A percentile compares a stretch with the other conserved stretches of the same genome.
Evolutionary conservation across 1,139 yeast species (phyloP).

Genomic region (Geotrichum histeridarum): DNA sequence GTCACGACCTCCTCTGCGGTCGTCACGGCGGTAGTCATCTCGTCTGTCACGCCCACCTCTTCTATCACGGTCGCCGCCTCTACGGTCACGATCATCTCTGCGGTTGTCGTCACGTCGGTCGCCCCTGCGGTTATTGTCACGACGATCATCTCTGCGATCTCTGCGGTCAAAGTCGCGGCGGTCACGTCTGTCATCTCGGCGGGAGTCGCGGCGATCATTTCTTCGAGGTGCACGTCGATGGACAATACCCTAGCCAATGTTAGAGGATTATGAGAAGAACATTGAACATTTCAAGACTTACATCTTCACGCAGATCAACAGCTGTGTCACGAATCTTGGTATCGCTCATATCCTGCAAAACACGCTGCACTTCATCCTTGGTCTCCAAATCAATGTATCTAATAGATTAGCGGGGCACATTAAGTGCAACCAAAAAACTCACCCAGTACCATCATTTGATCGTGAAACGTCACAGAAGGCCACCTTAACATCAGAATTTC

Average conservation of each 20-base stretch:
- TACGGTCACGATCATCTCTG: constrained; percentile 21
- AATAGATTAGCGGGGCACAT: neutral
- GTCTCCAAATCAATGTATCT: constrained; percentile 30
- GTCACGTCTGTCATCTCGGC: constrained; percentile 64
- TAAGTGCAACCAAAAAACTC: neutral
- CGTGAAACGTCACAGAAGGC: constrained; percentile 36
- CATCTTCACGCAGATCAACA: constrained; percentile 27
- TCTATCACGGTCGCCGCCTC: constrained; percentile 16
- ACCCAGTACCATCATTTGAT: constrained; percentile 34
- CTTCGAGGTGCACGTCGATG: constrained; percentile 45
- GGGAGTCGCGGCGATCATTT: constrained; percentile 12
- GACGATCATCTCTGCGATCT: constrained; percentile 24
- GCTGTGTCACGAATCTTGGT: constrained; percentile 26
- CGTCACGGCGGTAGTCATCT: constrained; percentile 14
- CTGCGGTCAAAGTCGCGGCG: constrained; percentile 50
- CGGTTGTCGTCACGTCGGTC: constrained; percentile 21
- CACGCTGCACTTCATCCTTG: constrained; percentile 27
- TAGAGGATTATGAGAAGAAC: neutral
- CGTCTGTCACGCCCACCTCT: constrained; percentile 17
- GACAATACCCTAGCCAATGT: constrained; percentile 40
- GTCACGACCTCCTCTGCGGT: constrained; percentile 22
- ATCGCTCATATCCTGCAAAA: constrained; percentile 26
- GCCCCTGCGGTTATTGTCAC: constrained; percentile 21
- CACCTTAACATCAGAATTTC: constrained; percentile 35
- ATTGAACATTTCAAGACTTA: constrained; percentile 16